Base-by-base conservation (phyloP, 225 moss, liverwort and hornwort species). In the Straminergon stramineum region DNA sequence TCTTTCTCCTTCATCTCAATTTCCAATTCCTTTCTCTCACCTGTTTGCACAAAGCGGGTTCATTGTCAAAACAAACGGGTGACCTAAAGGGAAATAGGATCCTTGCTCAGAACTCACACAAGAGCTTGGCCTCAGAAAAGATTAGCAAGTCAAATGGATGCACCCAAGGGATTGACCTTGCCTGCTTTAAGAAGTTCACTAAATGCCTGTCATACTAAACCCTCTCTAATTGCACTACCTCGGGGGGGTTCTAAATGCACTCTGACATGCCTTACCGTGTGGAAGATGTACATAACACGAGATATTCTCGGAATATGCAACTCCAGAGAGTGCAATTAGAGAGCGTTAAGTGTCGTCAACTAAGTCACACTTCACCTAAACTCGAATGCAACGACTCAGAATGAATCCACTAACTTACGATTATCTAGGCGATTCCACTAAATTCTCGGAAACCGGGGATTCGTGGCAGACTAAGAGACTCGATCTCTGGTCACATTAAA, bases 1-100 rank as follows among this genome's bases (percentile, higher is more conserved):
- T 75, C 35, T 39, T 75, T 56, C 21, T 76, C 89, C 66, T 84
- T 75, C 91, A 91, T 92, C 81, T 89, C 87, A 74, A 84, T 34
- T 81, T 39, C 87, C 75, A 52, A 75, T 41, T 83, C 41, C 73
- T 65, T 63, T 28, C 81, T 75, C 75, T 56, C 64, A 51, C 81
- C 82, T 85, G 85, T 45, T 88, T 31, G 71, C 63, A 76, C 75
- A 86, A 75, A 74, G 75, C 63, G 63, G 75, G 76, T 61, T 75
- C 30, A 51, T 63, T 52, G 86, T 86, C 86, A 77, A 77, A 77
- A 77, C 77, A 86, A 77, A 77, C 53, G 53, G 21, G 28, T 76
- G 86, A 53, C 21, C 77, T 7, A 64, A 70, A 37, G 56, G 37
- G 32, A n/a, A 32, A 81, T 71, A 86, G 58, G 58, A 84, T 82